Evolutionary conservation across 441 rosid genomes (phyloP).

Genomic region (Aleurites moluccanus): DNA sequence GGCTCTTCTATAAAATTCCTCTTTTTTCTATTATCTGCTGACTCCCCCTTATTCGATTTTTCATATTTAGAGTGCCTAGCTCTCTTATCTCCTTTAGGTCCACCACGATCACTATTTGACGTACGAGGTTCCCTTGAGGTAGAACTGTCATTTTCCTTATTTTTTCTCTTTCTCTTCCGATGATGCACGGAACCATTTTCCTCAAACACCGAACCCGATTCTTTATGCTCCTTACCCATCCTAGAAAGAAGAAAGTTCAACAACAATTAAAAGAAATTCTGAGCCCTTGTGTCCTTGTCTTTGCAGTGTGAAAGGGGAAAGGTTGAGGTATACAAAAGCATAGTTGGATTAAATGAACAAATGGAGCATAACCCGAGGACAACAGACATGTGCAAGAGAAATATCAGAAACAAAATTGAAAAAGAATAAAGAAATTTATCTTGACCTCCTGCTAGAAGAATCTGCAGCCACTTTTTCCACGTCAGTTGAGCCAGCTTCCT

Average conservation of each 20-base stretch:
- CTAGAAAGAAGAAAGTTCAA: conserved; percentile 27
- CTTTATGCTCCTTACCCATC: conserved; percentile 32
- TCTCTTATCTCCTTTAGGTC: conserved; percentile 26
- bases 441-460: conserved; percentile 38
- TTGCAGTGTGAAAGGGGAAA: no score
- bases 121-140: conserved; percentile 14
- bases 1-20: conserved; percentile 25
- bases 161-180: conserved; percentile 41
- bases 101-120: conserved; percentile 18
- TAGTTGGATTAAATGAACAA: neutral
- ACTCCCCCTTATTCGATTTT: conserved; percentile 22
- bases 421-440: conserved; percentile 11
- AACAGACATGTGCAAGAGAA: neutral
- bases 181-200: conserved; percentile 24
- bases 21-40: conserved; percentile 19
- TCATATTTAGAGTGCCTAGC: conserved; percentile 10
- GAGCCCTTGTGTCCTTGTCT: neutral
- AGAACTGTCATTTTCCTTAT: conserved; percentile 10
- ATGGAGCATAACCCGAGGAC: neutral
- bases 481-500: conserved; percentile 33
- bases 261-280: neutral
- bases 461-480: conserved; percentile 21
- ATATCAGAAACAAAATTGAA: neutral
- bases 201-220: conserved; percentile 2
- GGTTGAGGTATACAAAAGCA: neutral